phyloP scores from a whole-genome alignment of 2,329 filamentous ascomycete genomes.

The Zymoseptoria pseudotritici region DNA sequence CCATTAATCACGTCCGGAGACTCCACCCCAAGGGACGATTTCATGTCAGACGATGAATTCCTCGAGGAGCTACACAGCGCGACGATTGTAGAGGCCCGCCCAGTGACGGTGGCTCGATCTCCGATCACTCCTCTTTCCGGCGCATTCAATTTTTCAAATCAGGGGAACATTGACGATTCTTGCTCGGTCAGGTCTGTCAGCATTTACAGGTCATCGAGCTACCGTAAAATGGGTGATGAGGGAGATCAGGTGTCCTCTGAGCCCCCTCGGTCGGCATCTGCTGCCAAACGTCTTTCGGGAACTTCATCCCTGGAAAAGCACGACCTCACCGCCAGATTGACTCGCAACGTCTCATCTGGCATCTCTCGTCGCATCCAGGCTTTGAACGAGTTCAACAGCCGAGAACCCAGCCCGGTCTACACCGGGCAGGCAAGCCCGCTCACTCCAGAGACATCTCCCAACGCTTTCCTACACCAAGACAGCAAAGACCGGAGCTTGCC shows the following conservation, averaged over 20 bases:
- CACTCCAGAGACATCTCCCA: constrained; percentile 11
- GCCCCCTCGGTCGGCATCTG: not conserved
- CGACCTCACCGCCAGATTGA: constrained; percentile 31
- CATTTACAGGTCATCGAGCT: constrained; percentile 15
- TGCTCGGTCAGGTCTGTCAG: constrained; percentile 19
- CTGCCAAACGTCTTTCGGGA: not conserved
- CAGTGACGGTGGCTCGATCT: constrained; percentile 67
- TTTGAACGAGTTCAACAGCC: constrained; percentile 60
- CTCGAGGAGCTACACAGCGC: constrained; percentile 78
- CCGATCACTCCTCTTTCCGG: constrained; percentile 45
- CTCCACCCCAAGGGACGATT: constrained; percentile 38
- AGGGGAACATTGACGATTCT: constrained; percentile 11
- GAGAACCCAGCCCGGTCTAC: constrained; percentile 17
- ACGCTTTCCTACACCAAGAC: constrained; percentile 1
- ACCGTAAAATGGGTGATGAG: not conserved
- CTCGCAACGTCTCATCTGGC: constrained; percentile 76
- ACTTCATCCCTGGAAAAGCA: constrained; percentile 28
- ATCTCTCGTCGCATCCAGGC: constrained; percentile 95
- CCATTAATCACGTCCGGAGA: constrained; percentile 32
- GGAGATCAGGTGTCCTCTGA: not conserved
- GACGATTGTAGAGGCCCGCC: constrained; percentile 74
- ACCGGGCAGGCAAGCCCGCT: constrained; percentile 9
- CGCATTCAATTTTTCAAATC: constrained; percentile 2
- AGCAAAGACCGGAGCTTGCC: constrained; percentile 8
- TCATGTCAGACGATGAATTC: constrained; percentile 59